Evolutionary conservation across 495 filamentous ascomycete species (phyloP), one percentile per base, ranked within the genome.

Genomic region (Niebla homalea): DNA sequence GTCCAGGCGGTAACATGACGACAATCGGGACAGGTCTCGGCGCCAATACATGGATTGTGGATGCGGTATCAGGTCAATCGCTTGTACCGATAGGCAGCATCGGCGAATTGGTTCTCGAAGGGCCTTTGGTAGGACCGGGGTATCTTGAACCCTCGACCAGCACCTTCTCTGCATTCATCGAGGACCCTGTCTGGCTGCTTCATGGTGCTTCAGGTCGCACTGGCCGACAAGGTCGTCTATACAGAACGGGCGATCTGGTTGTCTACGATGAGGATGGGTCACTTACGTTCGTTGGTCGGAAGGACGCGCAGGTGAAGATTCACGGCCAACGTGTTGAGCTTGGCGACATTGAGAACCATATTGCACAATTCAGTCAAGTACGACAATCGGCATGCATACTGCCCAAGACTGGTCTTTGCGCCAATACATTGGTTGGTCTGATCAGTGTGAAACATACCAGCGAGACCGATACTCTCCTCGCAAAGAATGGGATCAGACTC

Each of bases 251-350:
- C 2, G 71, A 75, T 55, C 53, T 74, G 2, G 70, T 66, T 1
- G 60, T 64, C 2, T 66, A 70, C 40, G 65, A 67, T 36, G 23
- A 55, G 1, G 64, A 72, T 21, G 55, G 55, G 10, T 16, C n/a
- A 14, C 53, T 74, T 19, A 52, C 63, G 18, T 73, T 67, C 52
- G 60, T 73, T 0, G 71, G 72, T 11, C 62, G 73, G 5, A 65
- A 66, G 29, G 73, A 77, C 41, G 62, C 67, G 20, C 70, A 74
- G 51, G 68, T 72, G 12, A 77, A 77, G 57, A 52, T 77, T 2
- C 64, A 64, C 4, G 73, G 73, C 6, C 71, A 75, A 48, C 60
- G 72, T 15, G 64, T 77, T 35, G 73, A 75, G 53, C 59, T 75
- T 11, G 65, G 62, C 5, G 72, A 75, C 43, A 66, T 77, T 21